Evolutionary conservation across 1,139 yeast species (phyloP), one percentile per base, ranked within the genome.

Genomic region (Eremothecium gossypii): DNA sequence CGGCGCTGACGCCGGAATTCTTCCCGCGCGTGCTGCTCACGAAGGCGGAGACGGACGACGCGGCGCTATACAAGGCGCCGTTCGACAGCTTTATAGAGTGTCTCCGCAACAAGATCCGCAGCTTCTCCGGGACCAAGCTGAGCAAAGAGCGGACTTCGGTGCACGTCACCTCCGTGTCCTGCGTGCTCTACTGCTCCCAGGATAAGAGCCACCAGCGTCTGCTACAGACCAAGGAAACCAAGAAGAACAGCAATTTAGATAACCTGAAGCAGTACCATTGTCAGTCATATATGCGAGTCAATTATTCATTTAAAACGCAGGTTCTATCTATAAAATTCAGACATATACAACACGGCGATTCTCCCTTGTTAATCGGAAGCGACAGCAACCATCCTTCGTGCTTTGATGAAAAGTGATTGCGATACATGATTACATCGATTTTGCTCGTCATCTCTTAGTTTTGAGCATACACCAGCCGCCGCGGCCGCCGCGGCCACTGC

Each of bases 91-190:
- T 34, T 34, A 34, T 34, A 9, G 37, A 34, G 29, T n/a, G 27
- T 10, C n/a, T 34, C 13, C 37, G 37, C n/a, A 34, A 10, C 12
- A 34, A 34, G 29, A 34, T 34, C 27, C 20, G 29, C 13, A 34
- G 7, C 7, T 9, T 34, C 20, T 20, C 29, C 29, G 37, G 29
- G n/a, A 34, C 27, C n/a, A 34, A 34, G 29, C 29, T 34, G 9
- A 34, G 37, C 29, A 34, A 34, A 14, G 37, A 34, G 7, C n/a
- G 37, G 29, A 34, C 37, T 20, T 34, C 37, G 12, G 37, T 34
- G 4, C 37, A 34, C 29, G 29, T 34, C 8, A 34, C 37, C 3
- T 34, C 37, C 7, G 29, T 34, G 7, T 34, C 37, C 20, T 34
- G 37, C 14, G 37, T 34, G 11, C 29, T 34, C 3, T 34, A 34